Evolutionary conservation across 148 eudicot species (phyloP).

Genomic region (Amaranthus cruentus): DNA sequence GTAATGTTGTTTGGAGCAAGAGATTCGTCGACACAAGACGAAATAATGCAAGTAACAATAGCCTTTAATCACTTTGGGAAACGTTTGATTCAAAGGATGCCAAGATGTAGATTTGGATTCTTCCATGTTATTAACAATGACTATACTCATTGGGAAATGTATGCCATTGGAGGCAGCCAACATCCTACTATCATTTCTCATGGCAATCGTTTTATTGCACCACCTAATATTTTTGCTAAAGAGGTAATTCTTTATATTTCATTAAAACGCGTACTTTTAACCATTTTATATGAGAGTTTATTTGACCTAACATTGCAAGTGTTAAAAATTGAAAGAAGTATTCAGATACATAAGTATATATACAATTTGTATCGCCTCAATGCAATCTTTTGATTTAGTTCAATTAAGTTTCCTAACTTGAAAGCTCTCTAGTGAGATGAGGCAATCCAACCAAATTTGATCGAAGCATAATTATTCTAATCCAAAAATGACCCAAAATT

Average conservation of each 20-base stretch:
- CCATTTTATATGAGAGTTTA: neutral
- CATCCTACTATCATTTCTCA: constrained; percentile 40
- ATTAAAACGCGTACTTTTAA: neutral
- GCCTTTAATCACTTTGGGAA: constrained; percentile 45
- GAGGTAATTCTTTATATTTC: constrained; percentile 23
- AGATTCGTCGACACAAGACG: constrained; percentile 20
- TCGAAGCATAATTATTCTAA: too few species aligned
- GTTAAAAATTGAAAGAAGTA: too few species aligned
- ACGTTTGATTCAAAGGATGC: constrained; percentile 44
- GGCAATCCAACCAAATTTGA: too few species aligned
- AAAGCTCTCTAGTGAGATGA: too few species aligned
- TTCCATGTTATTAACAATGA: constrained; percentile 44
- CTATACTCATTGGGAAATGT: constrained; percentile 48
- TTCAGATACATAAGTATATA: neutral
- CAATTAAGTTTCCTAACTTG: too few species aligned
- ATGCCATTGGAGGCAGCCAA: constrained; percentile 42
- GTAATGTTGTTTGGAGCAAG: constrained; percentile 45
- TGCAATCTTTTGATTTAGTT: too few species aligned
- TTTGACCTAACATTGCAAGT: too few species aligned
- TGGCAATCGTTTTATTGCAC: constrained; percentile 47
- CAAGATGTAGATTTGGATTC: constrained; percentile 35
- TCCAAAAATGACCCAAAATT: too few species aligned
- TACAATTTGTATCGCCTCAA: neutral
- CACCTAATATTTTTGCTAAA: constrained; percentile 31
- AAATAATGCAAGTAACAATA: constrained; percentile 34